Evolutionary conservation across 352 stramenopile genomes (phyloP).

Genomic region (Aphanomyces invadans): DNA sequence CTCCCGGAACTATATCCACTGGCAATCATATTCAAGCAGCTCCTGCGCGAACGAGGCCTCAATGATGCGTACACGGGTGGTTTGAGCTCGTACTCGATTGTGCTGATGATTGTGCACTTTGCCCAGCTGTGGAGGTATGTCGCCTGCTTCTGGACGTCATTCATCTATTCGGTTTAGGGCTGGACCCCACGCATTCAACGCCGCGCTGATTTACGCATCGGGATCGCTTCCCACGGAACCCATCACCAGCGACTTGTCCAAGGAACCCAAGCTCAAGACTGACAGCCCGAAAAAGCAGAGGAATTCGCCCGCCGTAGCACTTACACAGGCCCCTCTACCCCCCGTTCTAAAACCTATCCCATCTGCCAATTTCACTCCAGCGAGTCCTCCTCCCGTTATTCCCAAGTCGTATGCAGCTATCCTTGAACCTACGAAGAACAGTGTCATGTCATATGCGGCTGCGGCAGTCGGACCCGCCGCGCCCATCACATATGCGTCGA

Average conservation of each 20-base stretch:
- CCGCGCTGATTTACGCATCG: slow-evolving; percentile 50
- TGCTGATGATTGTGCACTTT: slow-evolving; percentile 89
- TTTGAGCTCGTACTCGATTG: slow-evolving; percentile 87
- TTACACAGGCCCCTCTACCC: background rate
- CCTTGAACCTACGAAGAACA: slow-evolving; percentile 9
- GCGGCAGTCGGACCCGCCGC: slow-evolving; percentile 9
- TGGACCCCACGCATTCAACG: slow-evolving; percentile 21
- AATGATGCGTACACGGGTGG: slow-evolving; percentile 89
- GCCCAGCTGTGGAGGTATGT: slow-evolving; percentile 63
- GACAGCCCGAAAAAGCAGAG: background rate
- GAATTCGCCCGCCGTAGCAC: background rate
- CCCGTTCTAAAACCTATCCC: background rate
- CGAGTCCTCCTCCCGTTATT: too few relatives aligned
- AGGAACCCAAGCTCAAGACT: background rate
- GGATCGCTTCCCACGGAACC: slow-evolving; percentile 38
- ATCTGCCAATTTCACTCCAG: background rate
- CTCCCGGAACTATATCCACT: slow-evolving; percentile 85
- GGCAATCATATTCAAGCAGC: slow-evolving; percentile 85
- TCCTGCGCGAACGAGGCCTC: slow-evolving; percentile 80
- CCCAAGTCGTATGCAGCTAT: slow-evolving; percentile 22
- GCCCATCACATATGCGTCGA: slow-evolving; percentile 14
- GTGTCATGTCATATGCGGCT: slow-evolving; percentile 18
- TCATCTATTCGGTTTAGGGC: slow-evolving; percentile 47
- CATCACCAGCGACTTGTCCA: slow-evolving; percentile 17
- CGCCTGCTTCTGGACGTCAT: slow-evolving; percentile 87